A percentile compares a stretch with the other conserved stretches of the same genome.
Evolutionary conservation across 2,329 filamentous ascomycete genomes (phyloP).

Genomic region (Fusarium keratoplasticum): DNA sequence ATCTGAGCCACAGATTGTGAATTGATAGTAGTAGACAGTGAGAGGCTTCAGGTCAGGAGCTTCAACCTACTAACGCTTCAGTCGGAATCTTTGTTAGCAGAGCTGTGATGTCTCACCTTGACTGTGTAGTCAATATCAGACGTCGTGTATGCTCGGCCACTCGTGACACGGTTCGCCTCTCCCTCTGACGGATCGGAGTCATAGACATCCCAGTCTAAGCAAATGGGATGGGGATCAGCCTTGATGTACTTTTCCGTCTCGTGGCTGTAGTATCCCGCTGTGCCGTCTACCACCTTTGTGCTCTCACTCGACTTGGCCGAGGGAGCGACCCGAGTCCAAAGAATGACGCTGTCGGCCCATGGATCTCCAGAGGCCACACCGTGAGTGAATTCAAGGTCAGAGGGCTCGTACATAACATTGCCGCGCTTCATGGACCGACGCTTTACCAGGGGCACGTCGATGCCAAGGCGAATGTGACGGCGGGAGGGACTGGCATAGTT

Average conservation of each 20-base stretch:
- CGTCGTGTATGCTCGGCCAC: slow-evolving; percentile 74
- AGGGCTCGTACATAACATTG: slow-evolving; percentile 1
- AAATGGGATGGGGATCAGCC: slow-evolving; percentile 65
- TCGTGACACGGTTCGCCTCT: slow-evolving; percentile 57
- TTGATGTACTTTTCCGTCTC: slow-evolving; percentile 58
- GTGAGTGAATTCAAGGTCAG: slow-evolving; percentile 71
- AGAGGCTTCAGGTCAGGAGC: slow-evolving; percentile 71
- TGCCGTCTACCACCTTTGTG: slow-evolving; percentile 50
- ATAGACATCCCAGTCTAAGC: slow-evolving; percentile 72
- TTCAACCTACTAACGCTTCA: slow-evolving; percentile 63
- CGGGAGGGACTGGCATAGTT: slow-evolving; percentile 77
- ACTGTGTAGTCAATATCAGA: slow-evolving; percentile 82
- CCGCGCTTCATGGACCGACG: slow-evolving; percentile 30
- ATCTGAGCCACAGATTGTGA: slow-evolving; percentile 73
- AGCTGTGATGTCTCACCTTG: slow-evolving; percentile 60
- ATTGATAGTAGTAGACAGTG: slow-evolving; percentile 77
- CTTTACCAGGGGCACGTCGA: slow-evolving; percentile 64
- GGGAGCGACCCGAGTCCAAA: slow-evolving; percentile 62
- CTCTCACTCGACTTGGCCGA: slow-evolving; percentile 57
- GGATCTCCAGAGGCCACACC: slow-evolving; percentile 66
- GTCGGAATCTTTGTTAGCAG: too few relatives aligned
- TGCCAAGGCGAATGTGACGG: slow-evolving; percentile 71
- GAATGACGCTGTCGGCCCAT: slow-evolving; percentile 68
- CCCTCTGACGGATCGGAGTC: slow-evolving; percentile 53
- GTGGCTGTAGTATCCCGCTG: slow-evolving; percentile 58